phyloP scores from a whole-genome alignment of 106 monocot genomes.

The Gastrodia elata region DNA sequence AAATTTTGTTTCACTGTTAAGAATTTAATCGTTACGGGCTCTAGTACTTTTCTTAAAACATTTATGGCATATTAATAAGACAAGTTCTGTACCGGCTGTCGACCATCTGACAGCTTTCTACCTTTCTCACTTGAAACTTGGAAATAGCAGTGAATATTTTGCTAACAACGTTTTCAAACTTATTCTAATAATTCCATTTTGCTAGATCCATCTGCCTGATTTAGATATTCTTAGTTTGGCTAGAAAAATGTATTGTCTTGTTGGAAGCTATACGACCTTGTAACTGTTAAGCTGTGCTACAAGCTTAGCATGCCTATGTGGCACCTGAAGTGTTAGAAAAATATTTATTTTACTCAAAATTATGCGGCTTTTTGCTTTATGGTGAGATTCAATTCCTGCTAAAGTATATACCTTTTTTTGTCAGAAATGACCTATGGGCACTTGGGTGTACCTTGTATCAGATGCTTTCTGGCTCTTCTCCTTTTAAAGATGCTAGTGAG shows the following conservation, averaged over 20 bases:
- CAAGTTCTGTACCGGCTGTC: too few species aligned
- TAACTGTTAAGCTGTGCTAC: neutral
- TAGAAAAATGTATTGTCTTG: neutral
- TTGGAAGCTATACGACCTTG: neutral
- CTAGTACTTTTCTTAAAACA: too few species aligned
- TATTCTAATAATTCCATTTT: neutral
- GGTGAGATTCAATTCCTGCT: neutral
- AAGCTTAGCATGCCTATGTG: neutral
- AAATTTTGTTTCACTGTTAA: too few species aligned
- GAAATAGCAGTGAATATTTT: too few species aligned
- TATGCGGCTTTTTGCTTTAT: neutral
- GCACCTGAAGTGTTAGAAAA: neutral
- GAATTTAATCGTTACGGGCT: too few species aligned
- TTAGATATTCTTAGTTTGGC: neutral
- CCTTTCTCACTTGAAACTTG: too few species aligned
- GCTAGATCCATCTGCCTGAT: neutral
- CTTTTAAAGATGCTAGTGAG: constrained; percentile 92
- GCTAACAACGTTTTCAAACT: too few species aligned
- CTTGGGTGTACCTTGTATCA: constrained; percentile 98
- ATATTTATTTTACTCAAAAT: neutral
- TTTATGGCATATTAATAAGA: too few species aligned
- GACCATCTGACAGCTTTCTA: too few species aligned
- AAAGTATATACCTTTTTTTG: constrained; percentile 12
- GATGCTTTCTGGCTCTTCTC: constrained; percentile 93
- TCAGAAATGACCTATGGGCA: constrained; percentile 97